Conservation (phyloP, 2,329 filamentous ascomycete species). For the Colletotrichum chrysophilum region DNA sequence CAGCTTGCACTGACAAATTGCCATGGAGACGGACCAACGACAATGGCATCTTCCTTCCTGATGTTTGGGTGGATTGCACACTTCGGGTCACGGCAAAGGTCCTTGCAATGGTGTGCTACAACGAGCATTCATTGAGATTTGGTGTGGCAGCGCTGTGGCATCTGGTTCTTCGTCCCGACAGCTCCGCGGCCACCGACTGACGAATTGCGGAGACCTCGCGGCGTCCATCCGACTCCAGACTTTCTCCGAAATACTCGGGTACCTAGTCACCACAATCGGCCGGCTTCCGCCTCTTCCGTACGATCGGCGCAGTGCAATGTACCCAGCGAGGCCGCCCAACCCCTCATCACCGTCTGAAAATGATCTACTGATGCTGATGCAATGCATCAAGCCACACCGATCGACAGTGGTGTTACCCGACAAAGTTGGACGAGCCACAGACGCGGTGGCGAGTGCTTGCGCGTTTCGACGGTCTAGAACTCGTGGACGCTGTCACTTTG, state of each 20-base stretch:
- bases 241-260: neutral
- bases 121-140: neutral
- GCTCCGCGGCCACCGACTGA: neutral
- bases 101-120: neutral
- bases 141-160: neutral
- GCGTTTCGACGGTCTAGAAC: constrained; percentile 8
- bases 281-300: constrained; percentile 1
- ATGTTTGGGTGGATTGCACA: neutral
- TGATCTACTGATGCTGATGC: neutral
- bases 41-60: neutral
- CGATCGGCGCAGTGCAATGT: constrained; percentile 1
- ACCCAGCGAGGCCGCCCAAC: constrained; percentile 6
- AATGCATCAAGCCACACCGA: constrained; percentile 16
- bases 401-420: neutral
- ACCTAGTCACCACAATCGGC: neutral
- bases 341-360: neutral
- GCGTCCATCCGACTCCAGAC: neutral
- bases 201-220: neutral
- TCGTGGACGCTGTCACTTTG: neutral
- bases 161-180: neutral
- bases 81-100: neutral
- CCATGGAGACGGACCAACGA: neutral
- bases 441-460: constrained; percentile 22
- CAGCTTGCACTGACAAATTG: neutral
- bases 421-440: neutral